Percentiles rank a stretch among this genome's conserved stretches.
Conservation (phyloP, 306 rosid genomes). For the Citrullus colocynthis region DNA sequence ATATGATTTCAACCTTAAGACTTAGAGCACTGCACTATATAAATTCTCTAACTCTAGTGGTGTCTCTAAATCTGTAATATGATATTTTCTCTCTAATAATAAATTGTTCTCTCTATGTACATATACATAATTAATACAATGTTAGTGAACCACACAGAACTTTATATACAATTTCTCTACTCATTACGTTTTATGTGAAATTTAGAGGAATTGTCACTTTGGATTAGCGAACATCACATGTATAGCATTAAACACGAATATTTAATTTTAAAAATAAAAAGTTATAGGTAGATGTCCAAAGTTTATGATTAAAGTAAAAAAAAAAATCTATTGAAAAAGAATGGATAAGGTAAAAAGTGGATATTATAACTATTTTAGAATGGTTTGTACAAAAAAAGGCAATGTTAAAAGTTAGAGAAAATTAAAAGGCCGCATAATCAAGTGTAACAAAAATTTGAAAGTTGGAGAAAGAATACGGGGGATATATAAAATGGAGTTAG, state of each 20-base stretch:
- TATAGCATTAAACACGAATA: background rate
- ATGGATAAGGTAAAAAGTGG: background rate
- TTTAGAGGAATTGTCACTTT: background rate
- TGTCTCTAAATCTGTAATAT: too few relatives aligned
- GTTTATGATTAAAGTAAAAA: background rate
- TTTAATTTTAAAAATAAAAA: background rate
- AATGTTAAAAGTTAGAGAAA: background rate
- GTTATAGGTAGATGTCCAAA: background rate
- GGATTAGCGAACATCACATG: background rate
- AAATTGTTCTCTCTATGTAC: too few relatives aligned
- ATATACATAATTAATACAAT: too few relatives aligned
- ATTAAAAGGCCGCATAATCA: background rate
- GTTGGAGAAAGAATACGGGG: background rate
- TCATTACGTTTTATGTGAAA: background rate
- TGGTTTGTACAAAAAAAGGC: background rate
- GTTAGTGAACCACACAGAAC: too few relatives aligned
- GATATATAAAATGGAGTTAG: background rate
- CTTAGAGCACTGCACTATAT: too few relatives aligned
- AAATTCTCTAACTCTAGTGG: too few relatives aligned
- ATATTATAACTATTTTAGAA: background rate
- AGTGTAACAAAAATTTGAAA: background rate
- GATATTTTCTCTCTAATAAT: too few relatives aligned
- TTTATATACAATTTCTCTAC: too few relatives aligned
- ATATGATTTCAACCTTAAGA: too few relatives aligned
- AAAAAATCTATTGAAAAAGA: background rate